Evolutionary conservation across 1,284 basidiomycete genomes (phyloP), one percentile per base, ranked within the genome.

Genomic region (Paramarasmius palmivorus): DNA sequence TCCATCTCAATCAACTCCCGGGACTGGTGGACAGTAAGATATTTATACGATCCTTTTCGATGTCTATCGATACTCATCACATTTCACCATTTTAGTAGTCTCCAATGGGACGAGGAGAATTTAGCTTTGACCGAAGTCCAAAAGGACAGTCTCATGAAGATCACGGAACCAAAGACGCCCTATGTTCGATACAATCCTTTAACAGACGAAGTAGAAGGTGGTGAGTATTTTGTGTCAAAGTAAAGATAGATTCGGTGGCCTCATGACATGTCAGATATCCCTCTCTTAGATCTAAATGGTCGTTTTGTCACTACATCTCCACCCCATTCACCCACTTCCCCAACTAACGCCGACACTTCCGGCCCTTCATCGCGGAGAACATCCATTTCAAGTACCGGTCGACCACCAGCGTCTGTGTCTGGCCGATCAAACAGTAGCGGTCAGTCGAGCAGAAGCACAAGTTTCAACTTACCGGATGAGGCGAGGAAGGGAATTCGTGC

Each of bases 131-230:
- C 93, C 0, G 93, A 96, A 71, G 86, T 93, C 61, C 85, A 90
- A 76, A 94, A 95, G 71, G 93, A 95, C 65, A 93, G 91, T 61
- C 76, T 93, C 65, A 96, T 95, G 93, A 96, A 95, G 83, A 96
- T 96, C 66, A 93, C 91, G 3, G 93, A 96, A 67, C 93, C 93
- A 49, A 96, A 96, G 82, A 96, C 93, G n/a, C 93, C 93, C 0
- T 96, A 90, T 71, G 93, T 96, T 50, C 79, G 92, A 57, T 94
- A 95, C 69, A 92, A 95, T 63, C 82, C 92, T 0, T 86, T 90
- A 68, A 90, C 89, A 39, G 93, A 95, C 67, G 81, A 83, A 53
- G 73, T 94, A 41, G 90, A 92, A 69, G 83, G 87, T 64, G 84
- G 90, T 90, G 49, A 62, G 88, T 78, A 38, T 35, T 22, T 4